Evolutionary conservation across 2,329 filamentous ascomycete genomes (phyloP), one percentile per base, ranked within the genome.

Genomic region (Colletotrichum siamense): DNA sequence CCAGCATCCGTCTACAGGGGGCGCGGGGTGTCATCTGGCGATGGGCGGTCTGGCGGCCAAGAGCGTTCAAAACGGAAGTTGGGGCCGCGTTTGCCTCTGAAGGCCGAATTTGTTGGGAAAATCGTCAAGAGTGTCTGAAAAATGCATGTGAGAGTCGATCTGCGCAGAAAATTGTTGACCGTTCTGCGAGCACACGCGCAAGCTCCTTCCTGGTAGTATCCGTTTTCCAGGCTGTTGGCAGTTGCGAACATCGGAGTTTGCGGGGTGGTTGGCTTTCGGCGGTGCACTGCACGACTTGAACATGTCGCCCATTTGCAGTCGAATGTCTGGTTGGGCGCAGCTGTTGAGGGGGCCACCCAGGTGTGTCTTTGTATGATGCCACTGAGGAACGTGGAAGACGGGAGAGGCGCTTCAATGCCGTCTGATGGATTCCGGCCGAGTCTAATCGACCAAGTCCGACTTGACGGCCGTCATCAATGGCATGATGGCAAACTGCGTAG

Each of bases 11-110:
- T 9, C 52, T 66, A 34, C 57, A 73, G 71, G 64, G 73, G 55
- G 62, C 39, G 59, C 55, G 59, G 39, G 73, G 69, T 75, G 69
- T 63, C 73, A 67, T 73, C 55, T 75, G 69, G 69, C 70, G 73
- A 76, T 76, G 73, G 73, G 73, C 73, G 73, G 73, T 76, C 73
- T 76, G 73, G 64, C 73, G 70, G 73, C 73, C 73, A 76, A 73
- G 73, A 76, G 73, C 36, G 55, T 76, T 75, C 73, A 69, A 76
- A 69, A 71, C 28, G 73, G 73, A 76, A 76, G 69, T 68, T 76
- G 73, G 73, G 73, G 70, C 70, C 70, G 72, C 49, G 39, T 66
- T 73, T 69, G 61, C n/a, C 70, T 62, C 64, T 73, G 59, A 64
- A 63, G 49, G 73, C 73, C 73, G 73, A 76, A 76, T 73, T 76